Evolutionary conservation across 495 filamentous ascomycete genomes (phyloP), one percentile per base, ranked within the genome.

Genomic region (Penicillium fimorum): DNA sequence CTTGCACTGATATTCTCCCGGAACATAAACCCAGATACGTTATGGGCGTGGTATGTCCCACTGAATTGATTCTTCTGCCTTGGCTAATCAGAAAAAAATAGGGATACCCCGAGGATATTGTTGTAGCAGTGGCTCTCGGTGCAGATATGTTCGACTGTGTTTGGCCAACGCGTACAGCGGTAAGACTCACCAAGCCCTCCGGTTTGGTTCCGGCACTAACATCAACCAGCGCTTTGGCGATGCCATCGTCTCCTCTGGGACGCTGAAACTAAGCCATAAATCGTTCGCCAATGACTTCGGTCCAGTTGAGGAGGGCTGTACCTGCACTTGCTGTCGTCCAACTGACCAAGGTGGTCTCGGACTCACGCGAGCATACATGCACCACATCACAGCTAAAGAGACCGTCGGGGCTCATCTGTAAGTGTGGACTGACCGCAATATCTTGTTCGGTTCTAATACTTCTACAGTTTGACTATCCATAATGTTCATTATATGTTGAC

Each of bases 131-230:
- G 12, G 94, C 94, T 11, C 81, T 98, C 5, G 94, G 94, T 5
- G 94, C 95, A 22, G 94, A 98, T 68, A 97, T 98, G 95, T 98
- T 98, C 70, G 94, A 98, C 75, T 98, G 95, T 65, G 94, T 97
- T 6, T 98, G 95, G 95, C 95, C 93, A 8, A 98, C 94, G 24
- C 81, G 94, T 40, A 97, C 94, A 24, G 94, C 95, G 12, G 84
- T 83, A 75, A 63, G 74, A 63, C 12, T 42, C 50, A 13, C 12
- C 8, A 1, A 29, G 52, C 10, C 5, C n/a, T 37, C 4, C 1
- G 0, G 2, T 18, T 9, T 4, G 4, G 5, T 49, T 17, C 27
- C 29, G 3, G 1, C 51, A 37, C 45, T 49, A 2, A 50, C 20
- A 35, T 25, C 27, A 37, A 56, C 4, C 47, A 54, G 73, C 85